phyloP scores from a whole-genome alignment of 2,329 filamentous ascomycete genomes.

The Aspergillus ruber region DNA sequence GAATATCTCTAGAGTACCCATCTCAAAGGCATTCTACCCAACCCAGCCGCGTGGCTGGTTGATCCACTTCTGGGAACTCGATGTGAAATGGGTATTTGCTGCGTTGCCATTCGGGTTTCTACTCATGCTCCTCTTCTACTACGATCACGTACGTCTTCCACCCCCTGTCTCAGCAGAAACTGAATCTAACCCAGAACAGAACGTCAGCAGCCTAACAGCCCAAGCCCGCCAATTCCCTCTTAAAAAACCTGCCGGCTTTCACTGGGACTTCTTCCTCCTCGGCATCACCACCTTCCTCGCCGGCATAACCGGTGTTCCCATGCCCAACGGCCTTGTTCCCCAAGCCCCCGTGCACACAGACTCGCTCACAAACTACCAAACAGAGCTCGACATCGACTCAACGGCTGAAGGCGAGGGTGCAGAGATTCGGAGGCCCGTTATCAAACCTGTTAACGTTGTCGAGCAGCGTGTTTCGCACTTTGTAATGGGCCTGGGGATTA shows the following conservation, averaged over 20 bases:
- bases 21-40: constrained; percentile 65
- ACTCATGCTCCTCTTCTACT: constrained; percentile 75
- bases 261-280: constrained; percentile 73
- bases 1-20: constrained; percentile 63
- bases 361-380: neutral
- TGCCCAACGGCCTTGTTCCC: constrained; percentile 71
- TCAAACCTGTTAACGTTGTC: constrained; percentile 35
- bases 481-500: constrained; percentile 65
- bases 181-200: constrained; percentile 4
- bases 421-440: constrained; percentile 52
- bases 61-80: constrained; percentile 68
- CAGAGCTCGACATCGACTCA: neutral
- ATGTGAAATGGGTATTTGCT: constrained; percentile 63
- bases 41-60: constrained; percentile 66
- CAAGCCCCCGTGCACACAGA: constrained; percentile 22
- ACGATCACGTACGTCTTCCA: constrained; percentile 68
- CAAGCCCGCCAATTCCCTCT: constrained; percentile 73
- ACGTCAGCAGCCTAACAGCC: constrained; percentile 40
- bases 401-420: constrained; percentile 11
- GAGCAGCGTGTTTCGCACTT: constrained; percentile 74
- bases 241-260: constrained; percentile 69
- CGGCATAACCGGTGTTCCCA: constrained; percentile 65
- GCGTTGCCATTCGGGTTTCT: constrained; percentile 74
- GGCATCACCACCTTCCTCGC: constrained; percentile 66
- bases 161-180: neutral